phyloP scores from a whole-genome alignment of 176 grass and related monocot species.

The Carex pumila region DNA sequence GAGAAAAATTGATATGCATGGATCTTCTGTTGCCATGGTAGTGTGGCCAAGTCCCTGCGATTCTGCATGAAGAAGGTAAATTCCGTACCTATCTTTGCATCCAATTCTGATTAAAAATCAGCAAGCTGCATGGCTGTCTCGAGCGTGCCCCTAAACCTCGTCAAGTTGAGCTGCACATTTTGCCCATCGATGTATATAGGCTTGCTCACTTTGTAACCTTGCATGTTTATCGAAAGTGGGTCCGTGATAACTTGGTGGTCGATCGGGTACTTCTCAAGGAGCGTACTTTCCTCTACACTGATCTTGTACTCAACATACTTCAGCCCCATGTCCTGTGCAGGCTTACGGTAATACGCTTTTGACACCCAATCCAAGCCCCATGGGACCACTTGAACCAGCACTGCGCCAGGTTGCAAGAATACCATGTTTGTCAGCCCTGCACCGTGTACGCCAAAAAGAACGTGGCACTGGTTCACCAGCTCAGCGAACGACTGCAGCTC shows the following conservation, averaged over 20 bases:
- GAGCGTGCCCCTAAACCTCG: constrained; percentile 44
- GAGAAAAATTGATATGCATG: neutral
- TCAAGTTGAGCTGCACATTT: constrained; percentile 58
- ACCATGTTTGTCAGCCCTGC: constrained; percentile 68
- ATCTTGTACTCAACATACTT: constrained; percentile 48
- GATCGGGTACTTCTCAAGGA: constrained; percentile 47
- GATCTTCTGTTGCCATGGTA: neutral
- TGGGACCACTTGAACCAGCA: constrained; percentile 65
- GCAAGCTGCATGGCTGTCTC: constrained; percentile 39
- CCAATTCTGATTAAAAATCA: neutral
- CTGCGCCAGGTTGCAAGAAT: constrained; percentile 36
- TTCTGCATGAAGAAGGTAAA: neutral
- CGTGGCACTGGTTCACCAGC: constrained; percentile 46
- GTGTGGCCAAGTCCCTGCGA: neutral
- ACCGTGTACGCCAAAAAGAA: constrained; percentile 63
- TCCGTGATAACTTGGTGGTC: constrained; percentile 57
- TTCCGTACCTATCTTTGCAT: neutral
- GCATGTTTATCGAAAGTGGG: constrained; percentile 37
- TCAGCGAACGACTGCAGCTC: constrained; percentile 31
- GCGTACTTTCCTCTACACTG: constrained; percentile 47
- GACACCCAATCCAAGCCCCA: constrained; percentile 55
- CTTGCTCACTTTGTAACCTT: constrained; percentile 40
- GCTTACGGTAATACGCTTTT: constrained; percentile 21
- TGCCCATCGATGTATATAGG: constrained; percentile 55
- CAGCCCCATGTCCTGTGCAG: constrained; percentile 51